Evolutionary conservation across 2,329 filamentous ascomycete species (phyloP), one percentile per base, ranked within the genome.

Genomic region (Calcarisporium arbuscula): DNA sequence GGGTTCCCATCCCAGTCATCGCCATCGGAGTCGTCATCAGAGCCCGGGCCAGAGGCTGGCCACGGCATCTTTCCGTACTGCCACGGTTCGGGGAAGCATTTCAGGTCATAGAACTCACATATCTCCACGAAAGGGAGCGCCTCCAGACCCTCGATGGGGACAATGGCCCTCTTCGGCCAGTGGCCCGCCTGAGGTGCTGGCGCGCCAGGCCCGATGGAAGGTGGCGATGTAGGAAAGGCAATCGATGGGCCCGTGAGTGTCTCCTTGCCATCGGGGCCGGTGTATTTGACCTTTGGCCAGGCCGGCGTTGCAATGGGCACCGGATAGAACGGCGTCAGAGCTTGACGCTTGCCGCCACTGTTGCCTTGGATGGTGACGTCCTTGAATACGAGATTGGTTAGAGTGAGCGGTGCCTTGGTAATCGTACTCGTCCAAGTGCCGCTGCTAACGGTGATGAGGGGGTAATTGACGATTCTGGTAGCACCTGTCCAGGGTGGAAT

Each of bases 341-440:
- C 19, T 25, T 34, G 21, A 6, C 22, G 18, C 36, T 36, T 38
- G 18, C 28, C 26, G 8, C 25, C 17, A n/a, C n/a, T n/a, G n/a
- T n/a, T n/a, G 11, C 35, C 35, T 19, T 35, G 21, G 5, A 31
- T 39, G 1, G 51, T 54, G 14, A 51, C 40, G 29, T 19, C n/a
- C 19, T 53, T 43, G 28, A 55, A 53, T 16, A 44, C 12, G 43
- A 38, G 43, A 10, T 51, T 26, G 6, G 49, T 41, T 10, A 57
- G 41, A 19, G 53, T 53, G 6, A 56, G n/a, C 6, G 54, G 51
- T 9, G 45, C 15, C 19, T 34, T 18, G 8, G 52, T 58, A 19
- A 58, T 51, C 10, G 46, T 53, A 27, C 36, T 56, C 5, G 50
- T 52, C 55, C 54, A 59, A 8, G 46, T 39, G 5, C 41, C 54